phyloP scores from a whole-genome alignment of 179 eudicot genomes.

The Pouteria campechiana region DNA sequence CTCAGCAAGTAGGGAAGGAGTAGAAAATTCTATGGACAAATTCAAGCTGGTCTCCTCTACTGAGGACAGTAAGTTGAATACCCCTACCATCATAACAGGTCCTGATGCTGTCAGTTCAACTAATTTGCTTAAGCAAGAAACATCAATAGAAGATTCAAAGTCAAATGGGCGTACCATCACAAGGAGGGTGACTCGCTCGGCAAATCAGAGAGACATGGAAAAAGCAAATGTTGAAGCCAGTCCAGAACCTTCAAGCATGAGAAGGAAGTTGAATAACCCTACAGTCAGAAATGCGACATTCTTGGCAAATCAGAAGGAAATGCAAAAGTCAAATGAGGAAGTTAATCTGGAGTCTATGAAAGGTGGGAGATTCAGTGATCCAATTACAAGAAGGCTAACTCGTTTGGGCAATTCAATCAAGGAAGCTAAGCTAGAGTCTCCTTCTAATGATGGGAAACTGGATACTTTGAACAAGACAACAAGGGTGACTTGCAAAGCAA shows the following conservation, averaged over 20 bases:
- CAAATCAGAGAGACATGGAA: constrained; percentile 8
- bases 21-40: constrained; percentile 3
- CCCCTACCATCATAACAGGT: too few relatives aligned
- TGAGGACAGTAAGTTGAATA: constrained; percentile 1
- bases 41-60: constrained; percentile 2
- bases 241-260: constrained; percentile 1
- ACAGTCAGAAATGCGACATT: not conserved
- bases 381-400: too few relatives aligned
- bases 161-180: constrained; percentile 3
- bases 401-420: too few relatives aligned
- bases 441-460: too few relatives aligned
- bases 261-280: not conserved
- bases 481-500: too few relatives aligned
- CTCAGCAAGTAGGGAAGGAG: constrained; percentile 12
- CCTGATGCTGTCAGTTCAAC: too few relatives aligned
- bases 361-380: too few relatives aligned
- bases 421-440: too few relatives aligned
- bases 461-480: too few relatives aligned
- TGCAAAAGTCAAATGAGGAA: too few relatives aligned
- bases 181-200: constrained; percentile 21
- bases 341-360: too few relatives aligned
- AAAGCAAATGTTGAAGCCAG: not conserved
- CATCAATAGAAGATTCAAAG: not conserved
- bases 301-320: not conserved
- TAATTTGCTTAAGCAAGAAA: too few relatives aligned